phyloP scores from a whole-genome alignment of 352 stramenopile species.

The Phytophthora hibernalis region DNA sequence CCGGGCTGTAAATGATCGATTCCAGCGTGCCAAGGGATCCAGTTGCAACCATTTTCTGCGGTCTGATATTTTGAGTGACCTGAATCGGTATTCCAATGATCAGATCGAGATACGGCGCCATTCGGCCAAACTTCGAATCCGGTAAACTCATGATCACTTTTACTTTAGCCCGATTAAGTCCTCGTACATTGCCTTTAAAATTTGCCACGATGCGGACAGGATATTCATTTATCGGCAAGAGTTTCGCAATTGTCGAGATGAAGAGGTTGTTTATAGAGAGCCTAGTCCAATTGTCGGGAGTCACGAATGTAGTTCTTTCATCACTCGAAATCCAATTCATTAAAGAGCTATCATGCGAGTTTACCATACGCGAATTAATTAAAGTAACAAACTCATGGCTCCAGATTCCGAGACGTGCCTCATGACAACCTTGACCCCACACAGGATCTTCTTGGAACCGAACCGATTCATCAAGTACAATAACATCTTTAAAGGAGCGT shows the following conservation, averaged over 20 bases:
- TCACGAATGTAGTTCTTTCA: not conserved
- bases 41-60: not conserved
- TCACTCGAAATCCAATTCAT: not conserved
- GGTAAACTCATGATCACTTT: not conserved
- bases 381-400: not conserved
- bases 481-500: not conserved
- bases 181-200: not conserved
- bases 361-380: constrained; percentile 1
- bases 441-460: not conserved
- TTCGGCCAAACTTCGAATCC: not conserved
- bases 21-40: not conserved
- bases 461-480: constrained; percentile 4
- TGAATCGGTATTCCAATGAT: not conserved
- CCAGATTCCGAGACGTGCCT: not conserved
- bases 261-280: constrained; percentile 1
- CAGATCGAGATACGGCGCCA: not conserved
- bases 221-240: not conserved
- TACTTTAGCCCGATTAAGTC: not conserved
- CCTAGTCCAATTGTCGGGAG: not conserved
- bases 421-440: not conserved
- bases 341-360: not conserved
- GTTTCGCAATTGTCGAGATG: not conserved
- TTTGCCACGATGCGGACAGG: not conserved
- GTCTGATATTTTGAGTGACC: not conserved
- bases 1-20: not conserved